Evolutionary conservation across 2,329 filamentous ascomycete genomes (phyloP).

Genomic region (Pseudogymnoascus sp.): DNA sequence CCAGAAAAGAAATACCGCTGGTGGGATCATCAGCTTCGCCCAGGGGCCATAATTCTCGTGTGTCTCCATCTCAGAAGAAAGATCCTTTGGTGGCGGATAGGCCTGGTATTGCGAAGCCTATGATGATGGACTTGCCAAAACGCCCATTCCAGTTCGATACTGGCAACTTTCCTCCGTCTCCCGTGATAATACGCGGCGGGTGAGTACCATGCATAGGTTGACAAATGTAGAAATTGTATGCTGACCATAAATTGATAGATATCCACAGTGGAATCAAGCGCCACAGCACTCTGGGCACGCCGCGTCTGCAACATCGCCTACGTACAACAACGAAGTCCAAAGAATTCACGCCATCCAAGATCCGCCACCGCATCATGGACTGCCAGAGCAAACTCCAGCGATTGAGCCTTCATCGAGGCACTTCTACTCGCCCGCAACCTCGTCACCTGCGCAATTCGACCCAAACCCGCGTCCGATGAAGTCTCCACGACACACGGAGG

Average conservation of each 20-base stretch:
- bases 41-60: conserved; percentile 23
- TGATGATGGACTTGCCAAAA: conserved; percentile 23
- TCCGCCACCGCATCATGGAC: not conserved
- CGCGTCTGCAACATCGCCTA: conserved; percentile 2
- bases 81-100: not conserved
- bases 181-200: conserved; percentile 24
- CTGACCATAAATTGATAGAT: conserved; percentile 10
- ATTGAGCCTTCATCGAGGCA: not conserved
- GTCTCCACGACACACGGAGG: conserved; percentile 23
- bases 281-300: conserved; percentile 22
- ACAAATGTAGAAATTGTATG: not conserved
- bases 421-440: not conserved
- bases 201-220: conserved; percentile 16
- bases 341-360: not conserved
- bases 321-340: conserved; percentile 15
- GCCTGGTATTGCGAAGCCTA: conserved; percentile 18
- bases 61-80: conserved; percentile 6
- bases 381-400: not conserved
- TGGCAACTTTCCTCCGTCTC: conserved; percentile 20
- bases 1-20: conserved; percentile 84
- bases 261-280: conserved; percentile 20
- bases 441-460: conserved; percentile 14
- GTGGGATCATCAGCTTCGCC: conserved; percentile 26
- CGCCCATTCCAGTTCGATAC: conserved; percentile 27
- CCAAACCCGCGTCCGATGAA: conserved; percentile 26